Conservation (phyloP, 768 basidiomycete genomes). For the Podaxis sp. region DNA sequence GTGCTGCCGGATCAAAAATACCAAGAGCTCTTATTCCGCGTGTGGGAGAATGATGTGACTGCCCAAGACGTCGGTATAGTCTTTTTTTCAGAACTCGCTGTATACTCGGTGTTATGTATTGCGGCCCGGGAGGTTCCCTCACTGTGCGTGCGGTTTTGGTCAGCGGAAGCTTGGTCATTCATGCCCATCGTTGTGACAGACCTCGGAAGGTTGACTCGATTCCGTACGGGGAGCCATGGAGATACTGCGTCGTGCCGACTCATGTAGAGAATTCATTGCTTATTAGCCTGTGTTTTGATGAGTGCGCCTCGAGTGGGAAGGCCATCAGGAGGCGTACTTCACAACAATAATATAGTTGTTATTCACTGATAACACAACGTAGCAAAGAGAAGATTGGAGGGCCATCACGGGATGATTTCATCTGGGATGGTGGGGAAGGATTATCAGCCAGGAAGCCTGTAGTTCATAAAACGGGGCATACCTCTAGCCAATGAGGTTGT, state of each 20-base stretch:
- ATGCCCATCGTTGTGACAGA: not conserved
- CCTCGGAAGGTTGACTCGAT: not conserved
- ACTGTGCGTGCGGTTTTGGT: not conserved
- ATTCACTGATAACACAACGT: not conserved
- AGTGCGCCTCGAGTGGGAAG: not conserved
- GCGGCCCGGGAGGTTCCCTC: not conserved
- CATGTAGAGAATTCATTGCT: not conserved
- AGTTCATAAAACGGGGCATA: not conserved
- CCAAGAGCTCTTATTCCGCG: not conserved
- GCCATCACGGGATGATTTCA: not conserved
- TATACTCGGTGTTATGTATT: slow-evolving; percentile 4
- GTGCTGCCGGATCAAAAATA: slow-evolving; percentile 13
- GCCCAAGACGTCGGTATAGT: not conserved
- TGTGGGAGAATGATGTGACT: slow-evolving; percentile 6
- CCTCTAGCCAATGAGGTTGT: not conserved
- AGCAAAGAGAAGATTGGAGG: not conserved
- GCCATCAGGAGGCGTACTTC: not conserved
- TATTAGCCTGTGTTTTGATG: not conserved
- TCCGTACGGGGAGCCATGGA: not conserved
- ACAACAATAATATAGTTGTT: not conserved
- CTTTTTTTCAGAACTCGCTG: slow-evolving; percentile 6
- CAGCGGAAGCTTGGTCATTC: not conserved
- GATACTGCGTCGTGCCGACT: not conserved
- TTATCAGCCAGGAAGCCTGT: not conserved
- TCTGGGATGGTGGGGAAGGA: not conserved